Conservation (phyloP, 2,329 filamentous ascomycete species). For the Diaporthe sp. region DNA sequence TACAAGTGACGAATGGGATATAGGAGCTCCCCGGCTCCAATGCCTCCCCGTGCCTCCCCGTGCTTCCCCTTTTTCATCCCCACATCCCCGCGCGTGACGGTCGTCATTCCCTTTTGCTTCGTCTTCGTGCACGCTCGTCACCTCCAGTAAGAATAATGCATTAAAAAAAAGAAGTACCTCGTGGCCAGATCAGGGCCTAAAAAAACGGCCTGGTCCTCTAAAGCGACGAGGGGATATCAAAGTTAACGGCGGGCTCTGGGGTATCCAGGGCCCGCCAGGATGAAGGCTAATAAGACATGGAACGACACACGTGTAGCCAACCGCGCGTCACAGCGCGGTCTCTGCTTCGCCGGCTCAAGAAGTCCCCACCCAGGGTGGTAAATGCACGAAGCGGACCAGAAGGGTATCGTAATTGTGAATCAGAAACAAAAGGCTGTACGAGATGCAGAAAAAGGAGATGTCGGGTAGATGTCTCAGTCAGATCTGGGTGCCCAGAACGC, state of each 20-base stretch:
- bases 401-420: slow-evolving; percentile 60
- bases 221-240: slow-evolving; percentile 44
- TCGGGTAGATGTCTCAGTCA: slow-evolving; percentile 42
- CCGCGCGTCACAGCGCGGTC: slow-evolving; percentile 31
- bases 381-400: slow-evolving; percentile 51
- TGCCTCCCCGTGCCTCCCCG: slow-evolving; percentile 41
- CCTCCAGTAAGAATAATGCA: slow-evolving; percentile 43
- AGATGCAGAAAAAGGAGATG: slow-evolving; percentile 47
- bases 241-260: slow-evolving; percentile 28
- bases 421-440: slow-evolving; percentile 45
- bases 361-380: slow-evolving; percentile 48
- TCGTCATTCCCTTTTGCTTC: slow-evolving; percentile 29
- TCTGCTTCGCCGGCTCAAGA: slow-evolving; percentile 43
- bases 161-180: slow-evolving; percentile 47
- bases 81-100: slow-evolving; percentile 40
- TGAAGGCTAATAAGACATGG: slow-evolving; percentile 43
- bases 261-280: slow-evolving; percentile 29
- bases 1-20: slow-evolving; percentile 31
- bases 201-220: slow-evolving; percentile 51
- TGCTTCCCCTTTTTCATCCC: slow-evolving; percentile 41
- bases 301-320: slow-evolving; percentile 41
- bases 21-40: slow-evolving; percentile 14
- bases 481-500: slow-evolving; percentile 35
- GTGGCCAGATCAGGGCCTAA: slow-evolving; percentile 51
- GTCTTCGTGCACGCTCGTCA: slow-evolving; percentile 40